Conservation (phyloP, 1,139 yeast genomes). For the Zygotorulaspora mrakii region DNA sequence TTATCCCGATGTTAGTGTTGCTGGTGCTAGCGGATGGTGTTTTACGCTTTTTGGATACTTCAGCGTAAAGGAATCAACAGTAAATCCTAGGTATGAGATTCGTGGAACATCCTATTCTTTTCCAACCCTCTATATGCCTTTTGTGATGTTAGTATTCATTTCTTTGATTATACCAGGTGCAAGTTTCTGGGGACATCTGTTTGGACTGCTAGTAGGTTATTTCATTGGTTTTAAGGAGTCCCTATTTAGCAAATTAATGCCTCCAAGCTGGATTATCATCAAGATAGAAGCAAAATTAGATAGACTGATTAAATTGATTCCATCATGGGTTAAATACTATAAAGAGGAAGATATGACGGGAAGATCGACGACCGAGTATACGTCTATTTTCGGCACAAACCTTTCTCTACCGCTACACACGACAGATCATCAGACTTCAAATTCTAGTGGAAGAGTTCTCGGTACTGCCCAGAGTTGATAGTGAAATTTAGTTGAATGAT, state of each 20-base stretch:
- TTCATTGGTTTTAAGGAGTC: constrained; percentile 44
- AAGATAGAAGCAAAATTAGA: constrained; percentile 60
- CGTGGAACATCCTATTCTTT: constrained; percentile 40
- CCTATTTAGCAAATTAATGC: constrained; percentile 48
- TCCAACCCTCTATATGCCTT: constrained; percentile 63
- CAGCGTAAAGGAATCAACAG: constrained; percentile 56
- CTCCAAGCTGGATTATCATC: constrained; percentile 56
- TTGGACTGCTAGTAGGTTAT: constrained; percentile 53
- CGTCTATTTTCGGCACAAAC: constrained; percentile 11
- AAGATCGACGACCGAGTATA: constrained; percentile 9
- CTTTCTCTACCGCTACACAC: constrained; percentile 15
- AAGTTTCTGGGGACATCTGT: constrained; percentile 70
- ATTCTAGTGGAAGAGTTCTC: constrained; percentile 15
- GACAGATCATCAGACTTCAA: constrained; percentile 7
- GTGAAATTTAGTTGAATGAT: too few relatives aligned
- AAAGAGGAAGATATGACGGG: constrained; percentile 52
- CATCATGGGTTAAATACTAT: constrained; percentile 50
- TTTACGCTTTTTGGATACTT: constrained; percentile 67
- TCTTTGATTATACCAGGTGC: constrained; percentile 54
- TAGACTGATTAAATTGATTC: constrained; percentile 49
- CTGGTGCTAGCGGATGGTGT: constrained; percentile 72
- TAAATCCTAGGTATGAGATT: constrained; percentile 45
- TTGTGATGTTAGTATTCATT: constrained; percentile 48
- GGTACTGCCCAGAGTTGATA: constrained; percentile 10
- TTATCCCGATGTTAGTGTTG: constrained; percentile 51